These are phyloP conservation scores for Pachyrhizus erosus DNA, from an alignment of 306 rosid species.

Conservation along the genomic window DNA sequence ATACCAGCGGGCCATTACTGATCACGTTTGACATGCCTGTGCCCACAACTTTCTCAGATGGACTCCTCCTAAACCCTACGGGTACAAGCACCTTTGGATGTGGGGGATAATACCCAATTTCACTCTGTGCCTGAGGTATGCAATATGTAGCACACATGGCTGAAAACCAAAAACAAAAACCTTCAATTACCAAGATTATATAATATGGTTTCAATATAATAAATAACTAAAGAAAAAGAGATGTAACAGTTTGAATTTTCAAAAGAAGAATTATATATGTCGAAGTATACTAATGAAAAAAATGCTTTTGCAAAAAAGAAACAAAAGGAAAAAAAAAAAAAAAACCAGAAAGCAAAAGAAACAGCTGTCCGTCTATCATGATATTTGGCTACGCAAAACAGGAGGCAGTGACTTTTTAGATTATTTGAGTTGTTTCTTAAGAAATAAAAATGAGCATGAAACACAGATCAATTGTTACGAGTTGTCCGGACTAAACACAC, in stretches of 20 bases:
- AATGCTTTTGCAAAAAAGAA: background rate
- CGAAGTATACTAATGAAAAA: background rate
- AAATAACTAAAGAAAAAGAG: background rate
- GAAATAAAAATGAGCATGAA: background rate
- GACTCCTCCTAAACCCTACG: slow-evolving; percentile 47
- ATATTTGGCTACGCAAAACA: slow-evolving; percentile 20
- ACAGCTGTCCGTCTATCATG: slow-evolving; percentile 16
- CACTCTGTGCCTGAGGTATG: slow-evolving; percentile 55
- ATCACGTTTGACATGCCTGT: slow-evolving; percentile 39
- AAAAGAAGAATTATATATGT: background rate
- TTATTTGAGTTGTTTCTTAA: background rate
- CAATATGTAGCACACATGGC: slow-evolving; percentile 64
- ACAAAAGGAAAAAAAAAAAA: background rate
- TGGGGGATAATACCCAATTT: slow-evolving; percentile 52
- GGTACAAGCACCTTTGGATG: slow-evolving; percentile 49
- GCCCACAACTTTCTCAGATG: slow-evolving; percentile 33
- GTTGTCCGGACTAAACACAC: too few species aligned
- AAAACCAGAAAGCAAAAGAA: background rate
- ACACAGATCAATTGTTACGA: too few species aligned
- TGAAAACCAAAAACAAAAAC: slow-evolving; percentile 32
- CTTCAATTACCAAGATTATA: background rate
- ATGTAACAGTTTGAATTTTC: slow-evolving; percentile 4
- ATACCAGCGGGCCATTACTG: slow-evolving; percentile 14
- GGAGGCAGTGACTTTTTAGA: slow-evolving; percentile 2
- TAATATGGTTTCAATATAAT: background rate